Percentiles rank a stretch among this genome's conserved stretches.
Evolutionary conservation across 345 rosid species (phyloP).

Genomic region (Salix udensis): DNA sequence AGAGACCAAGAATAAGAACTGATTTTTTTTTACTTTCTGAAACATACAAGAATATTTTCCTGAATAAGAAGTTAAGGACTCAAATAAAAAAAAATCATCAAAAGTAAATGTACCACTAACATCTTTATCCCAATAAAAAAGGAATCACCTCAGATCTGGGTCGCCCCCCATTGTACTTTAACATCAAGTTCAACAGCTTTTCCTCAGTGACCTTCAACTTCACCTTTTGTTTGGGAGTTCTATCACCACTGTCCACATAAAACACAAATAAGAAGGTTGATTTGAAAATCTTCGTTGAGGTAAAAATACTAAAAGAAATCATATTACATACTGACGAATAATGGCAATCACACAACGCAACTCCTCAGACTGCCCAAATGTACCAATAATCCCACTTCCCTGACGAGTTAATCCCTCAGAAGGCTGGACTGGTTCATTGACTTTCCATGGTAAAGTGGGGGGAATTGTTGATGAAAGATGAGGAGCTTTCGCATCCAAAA

Average conservation of each 20-base stretch:
- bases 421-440: constrained; percentile 69
- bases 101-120: not conserved
- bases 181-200: constrained; percentile 87
- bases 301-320: not conserved
- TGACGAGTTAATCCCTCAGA: constrained; percentile 90
- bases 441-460: constrained; percentile 93
- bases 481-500: constrained; percentile 98
- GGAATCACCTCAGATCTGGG: constrained; percentile 78
- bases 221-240: constrained; percentile 99
- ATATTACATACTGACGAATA: constrained; percentile 82
- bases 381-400: constrained; percentile 93
- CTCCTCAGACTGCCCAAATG: constrained; percentile 95
- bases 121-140: not conserved
- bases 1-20: not conserved
- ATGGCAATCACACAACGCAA: constrained; percentile 93
- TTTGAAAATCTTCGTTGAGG: not conserved
- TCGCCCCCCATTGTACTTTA: constrained; percentile 94
- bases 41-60: not conserved
- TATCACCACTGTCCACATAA: constrained; percentile 71
- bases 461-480: constrained; percentile 90
- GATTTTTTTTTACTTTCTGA: not conserved
- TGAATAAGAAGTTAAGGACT: not conserved
- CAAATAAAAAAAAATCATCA: not conserved
- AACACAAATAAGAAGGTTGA: constrained; percentile 7
- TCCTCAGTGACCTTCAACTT: constrained; percentile 98